Base-by-base conservation (phyloP, 2,329 filamentous ascomycete genomes). In the Torrubiellomyces zombiae region DNA sequence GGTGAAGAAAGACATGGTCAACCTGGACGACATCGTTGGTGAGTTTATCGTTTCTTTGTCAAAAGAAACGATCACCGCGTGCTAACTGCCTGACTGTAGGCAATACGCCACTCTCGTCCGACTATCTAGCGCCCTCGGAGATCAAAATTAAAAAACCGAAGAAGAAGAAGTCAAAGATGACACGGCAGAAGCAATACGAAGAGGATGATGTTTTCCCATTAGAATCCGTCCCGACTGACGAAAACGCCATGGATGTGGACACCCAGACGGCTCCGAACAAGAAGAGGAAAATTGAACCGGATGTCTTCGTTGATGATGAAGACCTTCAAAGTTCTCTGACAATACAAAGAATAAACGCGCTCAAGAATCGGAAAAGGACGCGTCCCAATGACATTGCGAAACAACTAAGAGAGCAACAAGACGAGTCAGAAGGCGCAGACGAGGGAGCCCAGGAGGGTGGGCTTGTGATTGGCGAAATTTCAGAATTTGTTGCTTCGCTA, bases 91-190 rank as follows among this genome's bases (percentile, higher is more conserved):
- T 19, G 19, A 14, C 9, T 18, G 4, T 6, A 50, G 37, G 38
- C 16, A 40, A 43, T 19, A 31, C 35, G 7, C 52, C 56, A 30
- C 48, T 39, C 11, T 37, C 67, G 10, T 93, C 85, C 11, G 89
- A 98, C 47, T 98, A 98, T 47, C 60, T 91, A 34, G 82, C 93
- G 32, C 56, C 75, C 10, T 79, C 78, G 2, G 76, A 89, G 38
- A 68, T 94, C 42, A 98, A 94, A 50, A 67, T 95, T 34, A 91
- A 83, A 55, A 98, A 93, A 48, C 75, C 81, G 1, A 94, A 92
- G 53, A 94, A 92, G 56, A 91, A 86, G 56, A 89, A 86, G 53
- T 65, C 70, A 16, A 86, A 83, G 48, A 63, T 68, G 14, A 80
- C 76, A 2, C 64, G 79, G 25, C 70, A 78, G 43, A 77, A 75